Conservation (phyloP, 805 yeast species). For the Metschnikowia cerradonensis region DNA sequence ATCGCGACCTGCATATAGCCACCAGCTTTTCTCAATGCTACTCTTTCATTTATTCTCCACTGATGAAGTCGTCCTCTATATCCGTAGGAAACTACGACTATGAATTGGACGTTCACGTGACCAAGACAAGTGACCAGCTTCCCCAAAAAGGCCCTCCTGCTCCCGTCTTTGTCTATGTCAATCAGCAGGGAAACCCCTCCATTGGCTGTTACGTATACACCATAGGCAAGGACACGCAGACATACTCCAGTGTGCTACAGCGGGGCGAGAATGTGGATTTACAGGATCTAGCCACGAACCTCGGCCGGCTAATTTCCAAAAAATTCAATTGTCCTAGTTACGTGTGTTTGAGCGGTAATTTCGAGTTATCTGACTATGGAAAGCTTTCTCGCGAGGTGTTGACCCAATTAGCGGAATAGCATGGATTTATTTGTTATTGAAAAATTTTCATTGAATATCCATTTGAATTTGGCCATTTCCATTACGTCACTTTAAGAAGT, state of each 20-base stretch:
- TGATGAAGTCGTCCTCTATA: conserved; percentile 11
- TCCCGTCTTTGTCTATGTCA: conserved; percentile 30
- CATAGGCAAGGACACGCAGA: conserved; percentile 25
- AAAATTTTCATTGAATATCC: no score
- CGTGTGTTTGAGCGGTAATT: conserved; percentile 41
- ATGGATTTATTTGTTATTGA: no score
- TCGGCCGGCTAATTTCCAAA: conserved; percentile 39
- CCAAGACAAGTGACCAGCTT: not conserved
- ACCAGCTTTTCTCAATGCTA: not conserved
- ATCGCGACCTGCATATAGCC: not conserved
- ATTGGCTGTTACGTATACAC: conserved; percentile 46
- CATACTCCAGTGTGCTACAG: conserved; percentile 41
- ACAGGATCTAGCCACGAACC: conserved; percentile 41
- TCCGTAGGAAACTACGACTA: conserved; percentile 14
- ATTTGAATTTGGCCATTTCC: not conserved
- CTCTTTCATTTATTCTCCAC: not conserved
- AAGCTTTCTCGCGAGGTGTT: conserved; percentile 13
- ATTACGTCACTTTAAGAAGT: no score
- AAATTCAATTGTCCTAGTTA: conserved; percentile 43
- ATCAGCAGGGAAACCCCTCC: conserved; percentile 20
- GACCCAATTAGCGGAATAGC: conserved; percentile 3
- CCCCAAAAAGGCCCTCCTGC: conserved; percentile 10
- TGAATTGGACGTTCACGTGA: conserved; percentile 10
- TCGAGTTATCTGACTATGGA: conserved; percentile 18
- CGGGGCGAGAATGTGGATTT: conserved; percentile 38